phyloP scores from a whole-genome alignment of 257 asterid species.

The Coffea canephora region DNA sequence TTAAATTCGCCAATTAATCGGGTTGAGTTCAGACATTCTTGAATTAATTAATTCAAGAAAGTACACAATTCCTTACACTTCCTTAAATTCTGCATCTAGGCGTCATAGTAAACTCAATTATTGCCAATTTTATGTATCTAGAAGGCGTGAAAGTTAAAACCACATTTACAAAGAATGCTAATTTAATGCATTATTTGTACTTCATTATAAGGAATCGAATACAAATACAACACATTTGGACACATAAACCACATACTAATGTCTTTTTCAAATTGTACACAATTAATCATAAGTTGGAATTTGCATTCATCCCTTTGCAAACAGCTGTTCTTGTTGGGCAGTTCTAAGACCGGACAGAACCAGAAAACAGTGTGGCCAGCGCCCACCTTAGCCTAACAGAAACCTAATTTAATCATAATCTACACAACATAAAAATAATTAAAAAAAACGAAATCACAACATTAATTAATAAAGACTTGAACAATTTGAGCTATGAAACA shows the following conservation, averaged over 20 bases:
- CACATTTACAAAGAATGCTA: background rate
- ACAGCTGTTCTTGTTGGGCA: slow-evolving; percentile 37
- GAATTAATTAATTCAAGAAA: background rate
- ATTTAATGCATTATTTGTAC: background rate
- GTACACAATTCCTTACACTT: background rate
- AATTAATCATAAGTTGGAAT: slow-evolving; percentile 9
- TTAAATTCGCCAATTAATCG: background rate
- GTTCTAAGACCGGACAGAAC: slow-evolving; percentile 27
- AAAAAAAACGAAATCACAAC: background rate
- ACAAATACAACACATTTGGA: background rate
- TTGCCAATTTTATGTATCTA: background rate
- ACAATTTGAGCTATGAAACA: background rate
- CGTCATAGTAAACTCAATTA: background rate
- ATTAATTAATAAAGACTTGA: background rate
- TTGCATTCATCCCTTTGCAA: slow-evolving; percentile 6
- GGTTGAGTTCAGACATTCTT: too few relatives aligned
- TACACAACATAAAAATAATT: background rate
- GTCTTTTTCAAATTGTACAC: background rate
- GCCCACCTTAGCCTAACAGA: slow-evolving; percentile 26
- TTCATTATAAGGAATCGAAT: background rate
- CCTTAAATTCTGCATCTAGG: background rate
- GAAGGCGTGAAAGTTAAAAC: background rate
- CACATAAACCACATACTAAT: background rate
- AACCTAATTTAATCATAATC: slow-evolving; percentile 31
- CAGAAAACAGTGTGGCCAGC: slow-evolving; percentile 18